Base-by-base conservation (phyloP, 148 eudicot species). In the Oxyria digyna region DNA sequence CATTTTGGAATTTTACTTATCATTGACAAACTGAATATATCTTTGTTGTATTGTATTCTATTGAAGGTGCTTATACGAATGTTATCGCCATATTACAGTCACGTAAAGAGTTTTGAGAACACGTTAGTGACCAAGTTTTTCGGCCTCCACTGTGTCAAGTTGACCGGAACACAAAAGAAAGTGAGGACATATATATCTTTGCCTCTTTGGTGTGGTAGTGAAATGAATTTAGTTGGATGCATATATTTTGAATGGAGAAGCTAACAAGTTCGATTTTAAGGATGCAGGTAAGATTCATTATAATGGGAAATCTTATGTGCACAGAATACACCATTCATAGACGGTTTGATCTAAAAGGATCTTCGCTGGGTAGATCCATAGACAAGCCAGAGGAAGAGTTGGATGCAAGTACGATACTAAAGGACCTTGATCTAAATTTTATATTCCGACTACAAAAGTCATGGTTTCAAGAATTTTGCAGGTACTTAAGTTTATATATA, bases 271-370 rank as follows among this genome's bases (percentile, higher is more conserved):
- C 24, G 15, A 6, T 3, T 66, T 18, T 38, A 41, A 35, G 69
- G 9, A 18, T 64, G 27, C 69, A 81, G 85, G 78, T 77, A n/a
- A 74, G 85, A n/a, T 81, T 81, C 69, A 71, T 81, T 72, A 74
- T 81, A 6, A 81, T 81, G 79, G 81, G 85, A 46, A 81, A 81
- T 55, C 63, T 81, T 41, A 67, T 81, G 64, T 75, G 81, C 68
- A 73, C 79, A 13, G 81, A 81, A 23, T 69, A 70, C 50, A 68
- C 77, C 5, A 78, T 81, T 14, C 85, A 81, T 50, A 73, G 79
- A 68, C 75, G 85, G 11, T 81, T 75, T 29, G 84, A 81, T 73
- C 63, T 81, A 71, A 78, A 78, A 73, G 84, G 84, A 46, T 81
- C 84, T 70, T 78, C 79, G 24, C 77, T 74, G 67, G 84, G 84